These are phyloP conservation scores for Aspergillus quadricinctus DNA, from an alignment of 2,329 filamentous ascomycete genomes.

Conservation along the genomic window DNA sequence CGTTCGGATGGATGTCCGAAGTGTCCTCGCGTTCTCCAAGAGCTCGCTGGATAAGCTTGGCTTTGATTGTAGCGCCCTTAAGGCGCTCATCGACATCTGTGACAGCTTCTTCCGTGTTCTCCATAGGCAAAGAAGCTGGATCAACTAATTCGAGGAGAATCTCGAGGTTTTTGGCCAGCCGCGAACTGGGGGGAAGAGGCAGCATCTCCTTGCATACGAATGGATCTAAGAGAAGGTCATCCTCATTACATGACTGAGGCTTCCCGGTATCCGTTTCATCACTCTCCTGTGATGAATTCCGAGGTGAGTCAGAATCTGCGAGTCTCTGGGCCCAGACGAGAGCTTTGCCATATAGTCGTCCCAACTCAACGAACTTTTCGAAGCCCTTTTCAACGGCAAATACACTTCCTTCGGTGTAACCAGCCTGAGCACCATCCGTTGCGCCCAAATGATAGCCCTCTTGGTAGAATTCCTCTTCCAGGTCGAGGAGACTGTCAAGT, in stretches of 20 bases:
- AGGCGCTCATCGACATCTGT: conserved; percentile 86
- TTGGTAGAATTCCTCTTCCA: conserved; percentile 70
- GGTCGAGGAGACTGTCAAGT: conserved; percentile 54
- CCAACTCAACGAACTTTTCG: conserved; percentile 82
- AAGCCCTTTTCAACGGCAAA: conserved; percentile 92
- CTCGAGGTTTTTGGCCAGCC: conserved; percentile 72
- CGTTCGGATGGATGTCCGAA: conserved; percentile 22
- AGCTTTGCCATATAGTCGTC: conserved; percentile 71
- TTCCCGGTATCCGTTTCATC: neutral
- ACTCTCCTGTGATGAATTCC: conserved; percentile 4
- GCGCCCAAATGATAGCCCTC: conserved; percentile 75
- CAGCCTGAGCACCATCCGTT: conserved; percentile 70
- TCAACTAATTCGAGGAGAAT: conserved; percentile 75
- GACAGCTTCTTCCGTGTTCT: conserved; percentile 84
- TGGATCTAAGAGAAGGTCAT: conserved; percentile 20
- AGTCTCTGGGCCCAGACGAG: conserved; percentile 79
- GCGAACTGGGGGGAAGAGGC: conserved; percentile 51
- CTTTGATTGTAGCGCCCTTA: conserved; percentile 77
- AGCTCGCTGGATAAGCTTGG: conserved; percentile 77
- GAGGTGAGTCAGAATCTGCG: conserved; percentile 27
- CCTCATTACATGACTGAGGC: conserved; percentile 1
- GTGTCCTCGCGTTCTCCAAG: conserved; percentile 45
- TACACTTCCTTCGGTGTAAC: conserved; percentile 80
- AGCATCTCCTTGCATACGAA: conserved; percentile 40
- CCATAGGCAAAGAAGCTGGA: conserved; percentile 68